Conservation (phyloP, 495 filamentous ascomycete genomes). For the Lasiosphaeria ovina region DNA sequence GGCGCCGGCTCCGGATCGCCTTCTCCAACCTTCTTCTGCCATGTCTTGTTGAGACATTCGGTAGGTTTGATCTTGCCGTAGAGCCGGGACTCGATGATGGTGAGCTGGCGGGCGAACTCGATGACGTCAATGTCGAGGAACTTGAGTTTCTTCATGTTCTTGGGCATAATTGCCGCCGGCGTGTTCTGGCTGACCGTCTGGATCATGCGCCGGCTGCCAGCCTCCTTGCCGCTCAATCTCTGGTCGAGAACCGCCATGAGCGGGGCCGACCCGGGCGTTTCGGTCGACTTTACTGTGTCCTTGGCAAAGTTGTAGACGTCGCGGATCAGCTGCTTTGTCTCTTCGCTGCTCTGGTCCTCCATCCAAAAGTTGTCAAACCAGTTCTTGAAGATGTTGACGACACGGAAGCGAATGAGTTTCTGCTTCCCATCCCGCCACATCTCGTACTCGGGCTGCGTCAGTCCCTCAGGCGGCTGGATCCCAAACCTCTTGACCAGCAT, state of each 20-base stretch:
- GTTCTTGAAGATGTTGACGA: conserved; percentile 95
- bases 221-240: conserved; percentile 80
- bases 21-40: conserved; percentile 87
- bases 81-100: conserved; percentile 91
- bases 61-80: conserved; percentile 94
- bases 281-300: conserved; percentile 86
- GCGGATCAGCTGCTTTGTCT: conserved; percentile 78
- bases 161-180: conserved; percentile 87
- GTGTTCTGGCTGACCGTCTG: conserved; percentile 75
- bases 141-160: conserved; percentile 99
- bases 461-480: conserved; percentile 85
- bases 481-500: conserved; percentile 86
- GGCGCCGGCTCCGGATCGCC: conserved; percentile 85
- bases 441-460: conserved; percentile 73
- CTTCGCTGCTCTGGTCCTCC: conserved; percentile 76
- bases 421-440: conserved; percentile 92
- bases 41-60: conserved; percentile 96
- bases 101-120: conserved; percentile 94
- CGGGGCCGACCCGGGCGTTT: conserved; percentile 79
- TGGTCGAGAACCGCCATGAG: conserved; percentile 84
- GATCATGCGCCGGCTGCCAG: conserved; percentile 79
- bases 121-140: conserved; percentile 95
- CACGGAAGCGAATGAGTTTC: conserved; percentile 88
- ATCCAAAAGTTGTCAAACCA: conserved; percentile 99
- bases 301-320: conserved; percentile 87